Base-by-base conservation (phyloP, 306 rosid species). In the Erythrophleum fordii region DNA sequence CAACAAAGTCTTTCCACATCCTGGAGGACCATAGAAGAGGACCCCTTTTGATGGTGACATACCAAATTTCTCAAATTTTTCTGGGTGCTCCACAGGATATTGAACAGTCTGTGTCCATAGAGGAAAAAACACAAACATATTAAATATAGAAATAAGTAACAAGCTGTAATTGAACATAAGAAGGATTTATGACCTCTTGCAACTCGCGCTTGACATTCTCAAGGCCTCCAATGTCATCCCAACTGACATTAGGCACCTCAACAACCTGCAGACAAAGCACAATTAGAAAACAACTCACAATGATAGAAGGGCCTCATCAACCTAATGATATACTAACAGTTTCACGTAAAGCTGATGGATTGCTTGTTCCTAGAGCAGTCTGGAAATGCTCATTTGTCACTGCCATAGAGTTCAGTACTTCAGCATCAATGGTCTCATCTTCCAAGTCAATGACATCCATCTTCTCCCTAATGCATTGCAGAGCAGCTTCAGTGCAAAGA, bases 391-490 rank as follows among this genome's bases (percentile, higher is more conserved):
- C 94, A 83, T 88, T 88, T 37, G 90, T 69, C 64, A 90, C 88
- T 18, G 90, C 88, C 89, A 88, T 90, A 26, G 92, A 84, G 78
- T 88, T 88, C 29, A 81, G 85, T 37, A 90, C 55, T 84, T 88
- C 94, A 11, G 87, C 94, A 88, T 90, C 94, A 42, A 90, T 90
- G 31, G 85, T 41, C 49, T 90, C 94, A 49, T 88, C 94, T 81
- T 88, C 92, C 86, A 90, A 80, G 79, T 90, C 91, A 42, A 86
- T 90, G 48, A 88, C 90, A 58, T 90, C 94, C 91, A 90, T 90
- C 68, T 90, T 90, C 86, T 90, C 94, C 82, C 91, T 84, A 61
- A 90, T 90, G 82, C 90, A 90, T 55, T 90, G 94, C 82, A 86
- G 65, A 16, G 94, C 90, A 62, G 94, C 90, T 84, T 90, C 94